A percentile compares a stretch with the other conserved stretches of the same genome.
Conservation (phyloP, 345 rosid genomes). For the Bretschneidera sinensis region DNA sequence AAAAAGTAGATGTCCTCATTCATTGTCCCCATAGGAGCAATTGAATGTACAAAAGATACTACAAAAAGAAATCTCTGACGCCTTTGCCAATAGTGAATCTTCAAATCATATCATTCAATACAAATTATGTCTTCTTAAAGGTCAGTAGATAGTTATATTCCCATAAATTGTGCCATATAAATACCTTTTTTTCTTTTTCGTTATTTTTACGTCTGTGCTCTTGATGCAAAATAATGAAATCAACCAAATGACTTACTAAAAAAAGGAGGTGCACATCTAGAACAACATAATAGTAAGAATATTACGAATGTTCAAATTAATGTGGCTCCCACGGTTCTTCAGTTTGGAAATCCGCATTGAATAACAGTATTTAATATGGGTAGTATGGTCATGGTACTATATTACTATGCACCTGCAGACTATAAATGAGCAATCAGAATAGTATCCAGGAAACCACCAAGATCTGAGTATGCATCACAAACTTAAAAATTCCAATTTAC, state of each 20-base stretch:
- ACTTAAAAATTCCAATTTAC: background rate
- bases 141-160: no score
- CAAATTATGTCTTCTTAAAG: no score
- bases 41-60: no score
- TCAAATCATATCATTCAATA: no score
- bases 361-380: no score
- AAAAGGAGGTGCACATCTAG: background rate
- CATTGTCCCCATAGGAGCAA: no score
- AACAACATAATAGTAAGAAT: background rate
- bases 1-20: background rate
- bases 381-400: no score
- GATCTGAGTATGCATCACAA: background rate
- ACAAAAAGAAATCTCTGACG: no score
- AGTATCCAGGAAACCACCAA: background rate
- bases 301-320: background rate
- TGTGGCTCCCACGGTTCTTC: background rate
- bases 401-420: no score
- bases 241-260: background rate
- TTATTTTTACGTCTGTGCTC: background rate
- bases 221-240: slow-evolving; percentile 1
- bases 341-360: no score
- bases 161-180: no score
- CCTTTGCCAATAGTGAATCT: no score
- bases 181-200: background rate
- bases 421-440: background rate